A percentile compares a stretch with the other conserved stretches of the same genome.
Conservation (phyloP, 257 asterid species). For the Misopates orontium region DNA sequence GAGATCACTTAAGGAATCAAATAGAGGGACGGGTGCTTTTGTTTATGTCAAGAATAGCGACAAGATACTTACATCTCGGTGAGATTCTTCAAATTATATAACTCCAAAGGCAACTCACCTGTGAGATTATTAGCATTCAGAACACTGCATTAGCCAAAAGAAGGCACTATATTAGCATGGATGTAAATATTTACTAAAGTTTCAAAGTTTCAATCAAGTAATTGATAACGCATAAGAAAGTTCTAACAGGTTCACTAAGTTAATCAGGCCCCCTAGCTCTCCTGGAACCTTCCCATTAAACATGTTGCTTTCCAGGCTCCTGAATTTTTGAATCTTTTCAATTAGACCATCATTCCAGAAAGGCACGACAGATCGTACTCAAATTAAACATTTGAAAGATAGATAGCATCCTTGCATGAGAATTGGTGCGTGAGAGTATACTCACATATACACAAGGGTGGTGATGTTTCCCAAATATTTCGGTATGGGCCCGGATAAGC, state of each 20-base stretch:
- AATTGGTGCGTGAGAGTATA: not conserved
- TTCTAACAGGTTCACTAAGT: constrained; percentile 51
- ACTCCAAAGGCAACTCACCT: too few species aligned
- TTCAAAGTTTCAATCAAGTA: too few species aligned
- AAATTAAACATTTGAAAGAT: not conserved
- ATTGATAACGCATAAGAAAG: not conserved
- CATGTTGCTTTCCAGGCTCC: constrained; percentile 65
- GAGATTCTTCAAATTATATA: too few species aligned
- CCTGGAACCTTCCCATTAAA: constrained; percentile 57
- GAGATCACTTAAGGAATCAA: too few species aligned
- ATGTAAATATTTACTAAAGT: too few species aligned
- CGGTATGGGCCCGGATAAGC: constrained; percentile 65
- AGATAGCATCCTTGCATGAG: too few species aligned
- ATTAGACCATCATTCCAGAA: not conserved
- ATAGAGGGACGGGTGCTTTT: too few species aligned
- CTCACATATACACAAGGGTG: constrained; percentile 45
- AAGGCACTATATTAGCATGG: too few species aligned
- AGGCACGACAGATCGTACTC: not conserved
- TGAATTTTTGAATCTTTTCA: constrained; percentile 24
- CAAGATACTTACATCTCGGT: too few species aligned
- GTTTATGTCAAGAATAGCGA: too few species aligned
- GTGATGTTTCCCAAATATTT: constrained; percentile 56
- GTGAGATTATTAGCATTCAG: too few species aligned
- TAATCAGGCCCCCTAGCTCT: constrained; percentile 54
- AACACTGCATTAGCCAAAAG: too few species aligned